Percentiles rank a stretch among this genome's conserved stretches.
Evolutionary conservation across 257 asterid genomes (phyloP).

Genomic region (Penstemon newberryi): DNA sequence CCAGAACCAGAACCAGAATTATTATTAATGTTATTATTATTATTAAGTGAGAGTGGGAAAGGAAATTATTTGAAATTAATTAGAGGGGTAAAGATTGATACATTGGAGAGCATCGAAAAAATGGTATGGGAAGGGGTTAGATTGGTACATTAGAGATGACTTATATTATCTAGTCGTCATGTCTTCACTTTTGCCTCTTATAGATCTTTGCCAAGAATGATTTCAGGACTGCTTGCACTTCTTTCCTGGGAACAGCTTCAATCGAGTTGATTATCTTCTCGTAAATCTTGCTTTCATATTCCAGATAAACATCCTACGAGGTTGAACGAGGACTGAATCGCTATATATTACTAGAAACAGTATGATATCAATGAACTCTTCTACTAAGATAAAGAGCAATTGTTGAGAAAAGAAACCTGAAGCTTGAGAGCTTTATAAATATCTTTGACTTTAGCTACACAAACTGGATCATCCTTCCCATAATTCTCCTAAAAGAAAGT

Average conservation of each 20-base stretch:
- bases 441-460: constrained; percentile 66
- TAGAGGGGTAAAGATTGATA: neutral
- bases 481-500: constrained; percentile 63
- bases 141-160: too few species aligned
- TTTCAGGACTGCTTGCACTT: constrained; percentile 80
- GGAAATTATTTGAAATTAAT: neutral
- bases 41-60: neutral
- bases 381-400: too few species aligned
- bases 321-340: too few species aligned
- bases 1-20: constrained; percentile 3
- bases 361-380: too few species aligned
- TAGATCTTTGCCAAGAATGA: constrained; percentile 92
- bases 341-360: too few species aligned
- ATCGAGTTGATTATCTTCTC: constrained; percentile 67
- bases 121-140: too few species aligned
- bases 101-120: too few species aligned
- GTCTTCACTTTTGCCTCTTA: constrained; percentile 77
- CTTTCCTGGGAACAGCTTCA: constrained; percentile 79
- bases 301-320: constrained; percentile 45
- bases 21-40: neutral
- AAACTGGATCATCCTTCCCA: constrained; percentile 64
- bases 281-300: constrained; percentile 68
- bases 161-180: too few species aligned
- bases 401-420: constrained; percentile 28
- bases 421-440: constrained; percentile 74